Evolutionary conservation across 495 filamentous ascomycete species (phyloP), one percentile per base, ranked within the genome.

Genomic region (Talaromyces thailandensis): DNA sequence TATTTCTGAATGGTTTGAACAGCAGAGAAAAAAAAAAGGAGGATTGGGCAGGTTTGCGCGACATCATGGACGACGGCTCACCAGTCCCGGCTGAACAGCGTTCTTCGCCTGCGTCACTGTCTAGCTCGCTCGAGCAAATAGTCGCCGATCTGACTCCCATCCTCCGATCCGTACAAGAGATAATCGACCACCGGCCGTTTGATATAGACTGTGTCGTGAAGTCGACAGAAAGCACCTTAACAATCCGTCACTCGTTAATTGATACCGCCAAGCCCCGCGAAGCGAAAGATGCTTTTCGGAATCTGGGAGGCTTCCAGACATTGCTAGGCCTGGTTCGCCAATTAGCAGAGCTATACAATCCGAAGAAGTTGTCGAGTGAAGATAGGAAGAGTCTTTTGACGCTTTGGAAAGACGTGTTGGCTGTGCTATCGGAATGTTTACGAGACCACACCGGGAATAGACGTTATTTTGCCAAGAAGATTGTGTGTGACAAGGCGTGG

Each of bases 381-480:
- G 85, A 90, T 63, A 83, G 83, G 58, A 79, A 78, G 51, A 77
- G 77, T 51, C 78, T 90, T 57, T 82, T 94, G 68, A 81, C 86
- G 26, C 75, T 96, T 25, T 75, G 91, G 45, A 88, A 90, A 72
- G 83, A 82, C 58, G 75, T 85, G 11, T 79, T 98, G 45, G 81
- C 82, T 60, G 83, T 91, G 14, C 69, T 98, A 45, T 86, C 89
- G 1, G 88, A 91, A 57, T 85, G 86, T 26, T 82, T 97, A 67
- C 84, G 85, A 53, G 85, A 86, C 18, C 92, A 98, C 73, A 81
- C 86, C 62, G 93, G 92, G 12, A 98, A 98, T 75, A 81, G 86
- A 64, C 84, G 88, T 62, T 96, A 93, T 72, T 98, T 97, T 73
- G 81, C 84, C 57, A 84, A 83, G 63, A 81, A 83, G 62, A 83